Percentiles rank a stretch among this genome's conserved stretches.
phyloP scores from a whole-genome alignment of 352 stramenopile genomes.

The Pythium aquatile region DNA sequence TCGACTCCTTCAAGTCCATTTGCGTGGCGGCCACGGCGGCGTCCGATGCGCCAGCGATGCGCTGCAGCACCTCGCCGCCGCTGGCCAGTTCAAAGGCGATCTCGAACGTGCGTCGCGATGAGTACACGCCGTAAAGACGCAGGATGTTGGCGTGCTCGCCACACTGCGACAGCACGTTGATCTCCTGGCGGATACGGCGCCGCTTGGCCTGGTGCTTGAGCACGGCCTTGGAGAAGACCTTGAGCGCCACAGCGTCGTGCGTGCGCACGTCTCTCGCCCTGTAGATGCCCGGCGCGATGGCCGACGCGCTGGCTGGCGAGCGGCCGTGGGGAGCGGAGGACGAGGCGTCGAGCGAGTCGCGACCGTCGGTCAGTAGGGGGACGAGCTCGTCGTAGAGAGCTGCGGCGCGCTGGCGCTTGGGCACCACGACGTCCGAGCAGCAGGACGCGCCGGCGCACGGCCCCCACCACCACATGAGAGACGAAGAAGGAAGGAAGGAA shows the following conservation, averaged over 20 bases:
- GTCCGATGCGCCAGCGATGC: constrained; percentile 23
- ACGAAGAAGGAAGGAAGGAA: neutral
- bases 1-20: neutral
- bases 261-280: constrained; percentile 48
- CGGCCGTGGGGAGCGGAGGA: neutral
- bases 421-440: constrained; percentile 40
- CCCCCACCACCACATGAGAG: constrained; percentile 65
- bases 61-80: constrained; percentile 57
- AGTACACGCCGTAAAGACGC: constrained; percentile 60
- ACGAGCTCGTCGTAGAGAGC: constrained; percentile 56
- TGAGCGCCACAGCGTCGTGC: constrained; percentile 69
- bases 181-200: constrained; percentile 67
- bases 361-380: constrained; percentile 30
- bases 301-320: neutral
- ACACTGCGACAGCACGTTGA: constrained; percentile 49
- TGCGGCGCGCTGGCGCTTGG: constrained; percentile 5
- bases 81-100: constrained; percentile 75
- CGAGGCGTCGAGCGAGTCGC: neutral
- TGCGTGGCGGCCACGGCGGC: neutral
- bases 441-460: constrained; percentile 51
- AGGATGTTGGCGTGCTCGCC: constrained; percentile 62
- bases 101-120: constrained; percentile 46
- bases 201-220: constrained; percentile 42
- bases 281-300: constrained; percentile 52
- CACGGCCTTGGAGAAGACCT: constrained; percentile 59